Percentiles rank a stretch among this genome's conserved stretches.
Conservation (phyloP, 257 asterid species). For the Rehmannia glutinosa region DNA sequence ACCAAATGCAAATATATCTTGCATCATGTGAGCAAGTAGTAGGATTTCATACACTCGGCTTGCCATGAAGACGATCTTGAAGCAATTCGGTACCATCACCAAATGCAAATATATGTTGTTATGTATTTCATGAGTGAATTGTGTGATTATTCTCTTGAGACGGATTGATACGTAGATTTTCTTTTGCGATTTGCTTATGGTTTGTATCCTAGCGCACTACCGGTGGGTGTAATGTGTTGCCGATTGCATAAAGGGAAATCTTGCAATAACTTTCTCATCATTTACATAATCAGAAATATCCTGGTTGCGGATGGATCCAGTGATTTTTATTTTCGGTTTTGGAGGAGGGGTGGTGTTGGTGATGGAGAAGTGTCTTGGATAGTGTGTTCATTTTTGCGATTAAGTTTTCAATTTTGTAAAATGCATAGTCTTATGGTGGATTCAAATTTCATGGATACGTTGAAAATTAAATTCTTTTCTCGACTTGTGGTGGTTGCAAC, state of each 20-base stretch:
- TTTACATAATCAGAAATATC: background rate
- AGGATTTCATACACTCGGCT: too few relatives aligned
- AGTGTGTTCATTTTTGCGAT: background rate
- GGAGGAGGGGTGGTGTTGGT: background rate
- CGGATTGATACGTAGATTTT: background rate
- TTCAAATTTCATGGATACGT: background rate
- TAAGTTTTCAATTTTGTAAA: background rate
- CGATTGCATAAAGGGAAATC: too few relatives aligned
- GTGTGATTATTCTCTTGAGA: slow-evolving; percentile 1
- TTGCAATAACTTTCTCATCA: too few relatives aligned
- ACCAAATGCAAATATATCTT: too few relatives aligned
- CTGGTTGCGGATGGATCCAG: slow-evolving; percentile 1
- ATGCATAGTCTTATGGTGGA: background rate
- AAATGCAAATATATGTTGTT: too few relatives aligned
- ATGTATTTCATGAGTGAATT: background rate
- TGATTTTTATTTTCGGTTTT: background rate
- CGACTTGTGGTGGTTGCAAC: slow-evolving; percentile 9
- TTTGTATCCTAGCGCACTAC: background rate
- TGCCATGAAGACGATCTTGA: too few relatives aligned
- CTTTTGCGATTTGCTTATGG: background rate
- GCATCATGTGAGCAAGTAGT: too few relatives aligned
- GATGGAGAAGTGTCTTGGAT: background rate
- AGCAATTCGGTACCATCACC: too few relatives aligned
- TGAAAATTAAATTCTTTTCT: too few relatives aligned
- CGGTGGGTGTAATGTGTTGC: too few relatives aligned